These are phyloP conservation scores for Populus hybrid DNA, from an alignment of 441 rosid genomes.

Conservation along the genomic window DNA sequence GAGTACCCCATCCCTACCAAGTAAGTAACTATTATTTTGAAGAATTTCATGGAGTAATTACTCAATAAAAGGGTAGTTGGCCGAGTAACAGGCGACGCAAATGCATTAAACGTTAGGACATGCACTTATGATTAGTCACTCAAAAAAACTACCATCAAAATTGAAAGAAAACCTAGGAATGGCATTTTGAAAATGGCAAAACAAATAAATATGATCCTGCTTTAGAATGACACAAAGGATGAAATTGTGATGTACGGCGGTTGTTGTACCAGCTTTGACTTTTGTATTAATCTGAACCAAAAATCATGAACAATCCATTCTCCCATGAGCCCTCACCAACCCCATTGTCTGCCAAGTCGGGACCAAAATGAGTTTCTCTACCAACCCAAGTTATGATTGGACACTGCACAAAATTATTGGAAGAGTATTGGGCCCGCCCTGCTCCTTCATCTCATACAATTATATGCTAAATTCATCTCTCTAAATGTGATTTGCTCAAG, in stretches of 20 bases:
- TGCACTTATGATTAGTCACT: background rate
- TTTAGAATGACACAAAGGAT: background rate
- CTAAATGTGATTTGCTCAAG: background rate
- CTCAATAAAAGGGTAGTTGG: background rate
- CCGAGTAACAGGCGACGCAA: background rate
- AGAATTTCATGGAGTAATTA: background rate
- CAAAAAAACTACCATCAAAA: background rate
- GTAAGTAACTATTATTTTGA: slow-evolving; percentile 35
- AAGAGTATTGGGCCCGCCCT: background rate
- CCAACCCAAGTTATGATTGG: background rate
- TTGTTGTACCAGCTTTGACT: slow-evolving; percentile 26
- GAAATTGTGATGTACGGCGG: background rate
- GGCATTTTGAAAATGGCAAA: background rate
- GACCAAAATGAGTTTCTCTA: background rate
- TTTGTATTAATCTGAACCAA: background rate
- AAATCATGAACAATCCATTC: background rate
- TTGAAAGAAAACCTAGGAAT: background rate
- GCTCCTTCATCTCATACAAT: background rate
- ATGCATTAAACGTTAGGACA: background rate
- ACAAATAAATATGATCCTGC: background rate
- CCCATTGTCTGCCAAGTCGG: background rate
- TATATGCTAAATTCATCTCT: background rate
- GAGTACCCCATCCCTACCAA: slow-evolving; percentile 30
- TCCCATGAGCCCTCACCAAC: slow-evolving; percentile 3
- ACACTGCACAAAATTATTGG: background rate